Percentiles rank a stretch among this genome's conserved stretches.
Conservation (phyloP, 352 stramenopile species). For the Peronospora tabacina region DNA sequence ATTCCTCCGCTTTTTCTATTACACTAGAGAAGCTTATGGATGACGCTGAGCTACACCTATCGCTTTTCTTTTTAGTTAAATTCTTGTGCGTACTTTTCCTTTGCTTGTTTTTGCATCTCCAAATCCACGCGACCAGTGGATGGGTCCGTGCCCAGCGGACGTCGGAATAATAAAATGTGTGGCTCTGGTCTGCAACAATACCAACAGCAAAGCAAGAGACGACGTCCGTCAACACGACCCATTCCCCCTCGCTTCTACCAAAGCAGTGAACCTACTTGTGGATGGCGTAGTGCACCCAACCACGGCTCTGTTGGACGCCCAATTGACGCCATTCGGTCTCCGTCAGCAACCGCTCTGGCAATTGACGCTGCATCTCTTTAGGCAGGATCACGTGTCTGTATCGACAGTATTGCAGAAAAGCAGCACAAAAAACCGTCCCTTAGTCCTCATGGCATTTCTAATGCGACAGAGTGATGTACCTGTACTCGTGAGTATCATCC, state of each 20-base stretch:
- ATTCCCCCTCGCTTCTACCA: neutral
- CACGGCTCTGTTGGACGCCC: conserved; percentile 95
- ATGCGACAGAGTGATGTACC: conserved; percentile 30
- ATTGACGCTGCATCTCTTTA: conserved; percentile 94
- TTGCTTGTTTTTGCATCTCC: conserved; percentile 90
- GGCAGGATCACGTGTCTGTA: conserved; percentile 93
- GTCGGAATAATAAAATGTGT: conserved; percentile 98
- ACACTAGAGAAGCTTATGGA: too few species aligned
- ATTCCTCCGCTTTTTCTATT: too few species aligned
- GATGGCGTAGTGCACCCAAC: conserved; percentile 99
- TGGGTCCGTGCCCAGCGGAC: conserved; percentile 94
- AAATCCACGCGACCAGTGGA: conserved; percentile 91
- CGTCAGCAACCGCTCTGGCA: conserved; percentile 93
- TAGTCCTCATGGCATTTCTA: too few species aligned
- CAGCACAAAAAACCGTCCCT: neutral
- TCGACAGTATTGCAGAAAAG: neutral
- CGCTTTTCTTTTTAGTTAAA: conserved; percentile 38
- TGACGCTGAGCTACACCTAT: neutral
- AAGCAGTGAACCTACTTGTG: conserved; percentile 84
- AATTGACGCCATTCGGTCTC: conserved; percentile 97
- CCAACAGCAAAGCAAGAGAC: conserved; percentile 10
- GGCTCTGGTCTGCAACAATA: conserved; percentile 87
- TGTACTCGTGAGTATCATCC: conserved; percentile 91
- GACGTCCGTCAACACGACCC: conserved; percentile 6
- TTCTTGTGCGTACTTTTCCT: conserved; percentile 92